Evolutionary conservation across 768 basidiomycete genomes (phyloP), one percentile per base, ranked within the genome.

Genomic region (Rossbeevera mucosa): DNA sequence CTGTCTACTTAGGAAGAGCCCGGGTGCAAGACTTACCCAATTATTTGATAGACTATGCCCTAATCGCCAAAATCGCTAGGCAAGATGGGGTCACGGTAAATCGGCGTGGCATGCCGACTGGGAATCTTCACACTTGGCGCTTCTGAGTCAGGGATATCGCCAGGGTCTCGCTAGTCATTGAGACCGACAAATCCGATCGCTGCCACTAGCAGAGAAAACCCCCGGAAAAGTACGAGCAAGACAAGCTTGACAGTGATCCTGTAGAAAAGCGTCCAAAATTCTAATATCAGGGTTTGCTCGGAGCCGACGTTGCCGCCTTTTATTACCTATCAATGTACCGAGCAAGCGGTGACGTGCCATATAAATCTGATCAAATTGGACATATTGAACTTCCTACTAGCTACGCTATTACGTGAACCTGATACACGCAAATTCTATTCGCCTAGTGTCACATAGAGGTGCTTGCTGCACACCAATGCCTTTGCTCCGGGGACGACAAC

Each of bases 401-500:
- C 29, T 29, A 29, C 16, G 33, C 21, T 7, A 8, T 50, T 51
- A 61, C 43, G 47, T 50, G 53, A 58, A 40, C 9, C 43, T 16
- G 7, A n/a, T n/a, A 26, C 4, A 4, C 2, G 14, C 5, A 21
- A 6, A 7, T 45, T 40, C 55, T 66, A 68, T 75, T 63, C 56
- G 0, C 81, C 59, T 2, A 38, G 36, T 18, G 73, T 76, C 58
- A 82, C 74, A 43, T 76, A 75, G 69, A 93, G 64, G 66, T 90
- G 87, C 57, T 82, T 85, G 51, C 80, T 83, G 44, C 84, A 80
- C 51, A 91, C 63, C 7, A 86, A 71, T 18, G 81, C 87, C 63
- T 68, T 80, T 46, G 87, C 82, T 14, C 78, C 82, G 0, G 91
- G 88, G 20, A 92, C 82, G 4, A 98, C 70, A 28, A 98, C 87